phyloP scores from a whole-genome alignment of 192 early-diverging fungal species.

The Coemansia interrupta region DNA sequence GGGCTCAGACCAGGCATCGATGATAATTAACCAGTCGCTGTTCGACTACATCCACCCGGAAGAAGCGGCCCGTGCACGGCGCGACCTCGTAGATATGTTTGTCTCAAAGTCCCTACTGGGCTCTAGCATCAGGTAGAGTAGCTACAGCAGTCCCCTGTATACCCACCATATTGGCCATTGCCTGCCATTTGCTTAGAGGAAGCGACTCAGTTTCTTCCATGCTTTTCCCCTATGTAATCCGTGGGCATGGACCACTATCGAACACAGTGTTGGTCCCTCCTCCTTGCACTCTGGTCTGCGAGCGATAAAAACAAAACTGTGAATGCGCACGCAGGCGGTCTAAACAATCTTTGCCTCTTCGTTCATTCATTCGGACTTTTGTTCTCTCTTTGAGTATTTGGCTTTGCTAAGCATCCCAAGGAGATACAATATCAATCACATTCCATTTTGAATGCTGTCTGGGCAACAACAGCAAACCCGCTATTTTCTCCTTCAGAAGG shows the following conservation, averaged over 20 bases:
- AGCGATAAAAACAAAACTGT: too few relatives aligned
- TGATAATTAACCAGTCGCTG: constrained; percentile 37
- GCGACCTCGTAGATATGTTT: constrained; percentile 43
- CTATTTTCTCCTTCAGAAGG: not conserved
- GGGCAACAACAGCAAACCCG: not conserved
- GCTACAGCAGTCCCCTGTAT: not conserved
- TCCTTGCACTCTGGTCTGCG: too few relatives aligned
- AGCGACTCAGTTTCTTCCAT: too few relatives aligned
- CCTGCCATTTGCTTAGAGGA: too few relatives aligned
- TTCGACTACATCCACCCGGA: constrained; percentile 55
- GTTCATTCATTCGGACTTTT: not conserved
- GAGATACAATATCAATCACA: constrained; percentile 3
- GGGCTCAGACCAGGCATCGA: constrained; percentile 23
- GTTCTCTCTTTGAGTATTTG: not conserved
- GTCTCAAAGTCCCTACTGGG: constrained; percentile 39
- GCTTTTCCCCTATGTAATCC: too few relatives aligned
- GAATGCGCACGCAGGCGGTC: too few relatives aligned
- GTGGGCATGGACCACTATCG: too few relatives aligned
- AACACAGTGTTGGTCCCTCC: too few relatives aligned
- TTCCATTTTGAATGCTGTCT: not conserved
- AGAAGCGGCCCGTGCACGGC: constrained; percentile 43
- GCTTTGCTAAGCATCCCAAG: constrained; percentile 6
- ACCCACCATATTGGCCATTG: too few relatives aligned
- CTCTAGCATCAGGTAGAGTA: constrained; percentile 45
- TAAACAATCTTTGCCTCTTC: not conserved